Evolutionary conservation across 1,284 basidiomycete genomes (phyloP).

Genomic region (Moesziomyces antarcticus): DNA sequence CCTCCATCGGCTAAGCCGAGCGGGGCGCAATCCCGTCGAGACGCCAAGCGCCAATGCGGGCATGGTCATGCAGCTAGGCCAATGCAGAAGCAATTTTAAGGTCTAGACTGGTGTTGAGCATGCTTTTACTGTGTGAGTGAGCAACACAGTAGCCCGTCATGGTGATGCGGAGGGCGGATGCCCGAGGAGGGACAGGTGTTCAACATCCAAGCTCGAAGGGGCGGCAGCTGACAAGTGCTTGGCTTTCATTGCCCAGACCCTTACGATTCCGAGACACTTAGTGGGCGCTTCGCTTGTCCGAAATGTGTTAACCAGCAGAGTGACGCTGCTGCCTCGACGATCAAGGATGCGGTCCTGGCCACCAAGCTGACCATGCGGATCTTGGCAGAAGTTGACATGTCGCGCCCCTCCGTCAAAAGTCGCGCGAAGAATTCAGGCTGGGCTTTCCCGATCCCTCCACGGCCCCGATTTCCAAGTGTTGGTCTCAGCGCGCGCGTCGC

Average conservation of each 20-base stretch:
- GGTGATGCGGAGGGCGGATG: not conserved
- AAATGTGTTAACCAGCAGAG: not conserved
- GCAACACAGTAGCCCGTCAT: not conserved
- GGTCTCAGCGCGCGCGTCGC: conserved; percentile 4
- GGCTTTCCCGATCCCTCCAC: not conserved
- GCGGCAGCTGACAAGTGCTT: not conserved
- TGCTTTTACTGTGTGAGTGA: too few species aligned
- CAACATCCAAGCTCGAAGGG: conserved; percentile 16
- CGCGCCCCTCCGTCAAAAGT: conserved; percentile 14
- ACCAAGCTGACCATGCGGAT: not conserved
- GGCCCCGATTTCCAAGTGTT: conserved; percentile 1
- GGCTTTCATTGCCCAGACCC: not conserved
- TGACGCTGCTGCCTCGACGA: not conserved
- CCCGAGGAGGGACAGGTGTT: conserved; percentile 7
- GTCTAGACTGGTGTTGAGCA: not conserved
- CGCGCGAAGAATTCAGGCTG: not conserved
- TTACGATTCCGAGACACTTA: not conserved
- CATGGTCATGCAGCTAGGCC: not conserved
- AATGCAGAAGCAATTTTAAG: not conserved
- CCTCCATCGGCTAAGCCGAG: not conserved
- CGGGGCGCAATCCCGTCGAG: not conserved
- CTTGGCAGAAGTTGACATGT: conserved; percentile 46
- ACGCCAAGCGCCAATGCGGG: not conserved
- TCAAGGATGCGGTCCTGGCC: not conserved
- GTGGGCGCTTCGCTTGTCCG: too few species aligned